Percentiles rank a stretch among this genome's conserved stretches.
Evolutionary conservation across 352 stramenopile genomes (phyloP).

Genomic region (Globisporangium megalacanthum): DNA sequence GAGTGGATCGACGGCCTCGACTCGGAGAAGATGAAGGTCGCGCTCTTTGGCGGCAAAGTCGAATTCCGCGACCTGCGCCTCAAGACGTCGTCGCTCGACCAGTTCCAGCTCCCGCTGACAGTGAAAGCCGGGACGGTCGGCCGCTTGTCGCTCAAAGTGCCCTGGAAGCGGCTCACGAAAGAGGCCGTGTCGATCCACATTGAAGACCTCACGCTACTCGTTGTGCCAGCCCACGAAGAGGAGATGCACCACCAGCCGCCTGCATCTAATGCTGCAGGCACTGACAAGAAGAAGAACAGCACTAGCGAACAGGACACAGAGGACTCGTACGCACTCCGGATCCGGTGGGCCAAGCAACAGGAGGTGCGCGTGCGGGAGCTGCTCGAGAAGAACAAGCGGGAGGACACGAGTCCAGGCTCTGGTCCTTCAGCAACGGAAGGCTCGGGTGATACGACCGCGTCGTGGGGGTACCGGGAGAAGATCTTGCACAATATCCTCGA

Average conservation of each 20-base stretch:
- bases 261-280: not conserved
- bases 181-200: constrained; percentile 72
- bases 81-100: constrained; percentile 57
- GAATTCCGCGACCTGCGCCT: constrained; percentile 78
- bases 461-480: constrained; percentile 74
- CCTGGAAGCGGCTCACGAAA: constrained; percentile 80
- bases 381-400: constrained; percentile 59
- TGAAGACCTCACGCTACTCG: constrained; percentile 70
- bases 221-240: constrained; percentile 60
- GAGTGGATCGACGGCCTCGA: constrained; percentile 83
- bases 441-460: constrained; percentile 39
- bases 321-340: constrained; percentile 56
- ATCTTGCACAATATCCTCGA: constrained; percentile 82
- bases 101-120: constrained; percentile 73
- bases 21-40: constrained; percentile 86
- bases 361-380: constrained; percentile 74
- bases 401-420: constrained; percentile 23
- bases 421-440: not conserved
- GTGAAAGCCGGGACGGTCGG: constrained; percentile 71
- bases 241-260: constrained; percentile 29
- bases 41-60: constrained; percentile 76
- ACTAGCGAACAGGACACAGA: constrained; percentile 21
- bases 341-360: constrained; percentile 78
- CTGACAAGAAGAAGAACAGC: not conserved
- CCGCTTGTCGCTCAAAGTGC: constrained; percentile 70